These are phyloP conservation scores for Mediolabrus comicus DNA, from an alignment of 108 stramenopile genomes.

Conservation along the genomic window DNA sequence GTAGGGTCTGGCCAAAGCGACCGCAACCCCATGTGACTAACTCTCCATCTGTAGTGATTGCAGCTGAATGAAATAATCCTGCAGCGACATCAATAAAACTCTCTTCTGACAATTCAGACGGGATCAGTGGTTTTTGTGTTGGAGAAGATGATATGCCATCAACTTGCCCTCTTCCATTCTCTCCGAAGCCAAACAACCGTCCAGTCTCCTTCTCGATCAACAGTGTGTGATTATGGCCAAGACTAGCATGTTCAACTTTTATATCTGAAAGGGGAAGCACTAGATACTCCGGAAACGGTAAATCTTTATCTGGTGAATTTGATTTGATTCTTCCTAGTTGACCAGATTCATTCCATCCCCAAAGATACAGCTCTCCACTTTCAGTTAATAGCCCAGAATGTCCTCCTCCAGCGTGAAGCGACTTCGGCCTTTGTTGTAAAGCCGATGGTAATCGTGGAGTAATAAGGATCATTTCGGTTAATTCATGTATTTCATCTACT, in stretches of 20 bases:
- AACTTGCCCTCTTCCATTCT: conserved; percentile 71
- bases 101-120: conserved; percentile 17
- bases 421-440: conserved; percentile 18
- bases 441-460: conserved; percentile 11
- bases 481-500: conserved; percentile 58
- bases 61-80: conserved; percentile 85
- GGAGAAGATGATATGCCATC: not conserved
- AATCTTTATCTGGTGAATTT: not conserved
- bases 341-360: conserved; percentile 81
- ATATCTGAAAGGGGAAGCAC: conserved; percentile 43
- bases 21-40: conserved; percentile 78
- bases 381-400: conserved; percentile 72
- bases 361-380: conserved; percentile 67
- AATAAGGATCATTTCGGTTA: conserved; percentile 64
- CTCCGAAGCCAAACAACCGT: conserved; percentile 63
- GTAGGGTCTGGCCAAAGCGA: conserved; percentile 62
- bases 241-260: conserved; percentile 51
- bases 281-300: conserved; percentile 6
- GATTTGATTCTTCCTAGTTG: conserved; percentile 54
- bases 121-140: conserved; percentile 10
- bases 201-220: conserved; percentile 69
- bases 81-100: conserved; percentile 54
- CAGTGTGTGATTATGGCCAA: conserved; percentile 79
- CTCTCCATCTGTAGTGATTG: conserved; percentile 60
- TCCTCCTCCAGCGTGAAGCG: conserved; percentile 74